Evolutionary conservation across 1,139 yeast genomes (phyloP).

Genomic region (Cylindricascospora bacillispora): DNA sequence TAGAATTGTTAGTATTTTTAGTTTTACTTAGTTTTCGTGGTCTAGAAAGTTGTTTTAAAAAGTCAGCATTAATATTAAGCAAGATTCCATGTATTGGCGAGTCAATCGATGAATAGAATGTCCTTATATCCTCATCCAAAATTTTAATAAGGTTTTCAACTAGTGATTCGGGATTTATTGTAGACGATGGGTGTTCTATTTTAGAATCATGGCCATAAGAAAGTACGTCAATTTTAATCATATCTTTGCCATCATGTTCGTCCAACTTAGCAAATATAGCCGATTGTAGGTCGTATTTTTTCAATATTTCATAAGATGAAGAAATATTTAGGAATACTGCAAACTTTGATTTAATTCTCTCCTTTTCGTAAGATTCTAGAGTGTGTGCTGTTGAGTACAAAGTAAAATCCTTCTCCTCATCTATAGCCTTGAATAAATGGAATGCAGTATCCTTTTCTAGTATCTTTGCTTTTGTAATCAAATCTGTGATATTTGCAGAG

Average conservation of each 20-base stretch:
- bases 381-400: conserved; percentile 78
- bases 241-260: conserved; percentile 18
- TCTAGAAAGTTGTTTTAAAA: conserved; percentile 5
- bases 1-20: not conserved
- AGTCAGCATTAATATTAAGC: conserved; percentile 4
- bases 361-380: conserved; percentile 41
- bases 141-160: conserved; percentile 9
- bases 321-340: conserved; percentile 50
- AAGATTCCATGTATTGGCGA: conserved; percentile 9
- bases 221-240: conserved; percentile 9
- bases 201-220: conserved; percentile 8
- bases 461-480: conserved; percentile 65
- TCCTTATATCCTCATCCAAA: conserved; percentile 6
- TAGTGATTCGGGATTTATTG: conserved; percentile 8
- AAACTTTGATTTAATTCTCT: conserved; percentile 47
- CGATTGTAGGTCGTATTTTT: conserved; percentile 31
- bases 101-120: conserved; percentile 8
- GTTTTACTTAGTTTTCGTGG: conserved; percentile 2
- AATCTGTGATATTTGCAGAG: conserved; percentile 42
- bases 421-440: conserved; percentile 50
- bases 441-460: conserved; percentile 73
- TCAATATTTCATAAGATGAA: conserved; percentile 27
- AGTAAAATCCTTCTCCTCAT: conserved; percentile 30
- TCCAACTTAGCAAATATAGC: conserved; percentile 35
- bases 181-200: no score